phyloP scores from a whole-genome alignment of 1,284 basidiomycete species.

The Puccinia hordei region DNA sequence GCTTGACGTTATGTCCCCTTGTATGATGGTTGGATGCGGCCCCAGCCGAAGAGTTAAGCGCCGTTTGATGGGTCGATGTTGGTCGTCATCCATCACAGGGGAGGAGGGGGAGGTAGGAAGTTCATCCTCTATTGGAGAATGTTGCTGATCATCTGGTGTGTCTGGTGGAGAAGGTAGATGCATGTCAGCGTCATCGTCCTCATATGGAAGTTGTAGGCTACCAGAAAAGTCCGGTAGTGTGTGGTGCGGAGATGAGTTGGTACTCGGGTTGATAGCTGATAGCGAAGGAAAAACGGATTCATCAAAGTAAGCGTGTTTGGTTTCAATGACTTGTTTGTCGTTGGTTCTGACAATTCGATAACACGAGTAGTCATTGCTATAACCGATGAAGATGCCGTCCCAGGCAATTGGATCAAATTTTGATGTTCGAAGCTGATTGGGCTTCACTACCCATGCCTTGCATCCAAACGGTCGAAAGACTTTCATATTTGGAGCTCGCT shows the following conservation, averaged over 20 bases:
- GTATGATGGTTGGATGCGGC: background rate
- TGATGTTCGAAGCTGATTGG: background rate
- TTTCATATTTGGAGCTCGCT: too few relatives aligned
- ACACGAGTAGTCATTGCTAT: background rate
- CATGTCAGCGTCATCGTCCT: too few relatives aligned
- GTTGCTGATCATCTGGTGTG: too few relatives aligned
- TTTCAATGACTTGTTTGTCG: background rate
- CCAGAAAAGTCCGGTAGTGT: background rate
- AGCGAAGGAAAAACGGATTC: background rate
- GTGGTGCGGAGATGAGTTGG: background rate
- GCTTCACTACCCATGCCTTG: background rate
- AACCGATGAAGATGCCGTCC: background rate
- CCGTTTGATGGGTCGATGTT: too few relatives aligned
- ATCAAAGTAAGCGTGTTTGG: background rate
- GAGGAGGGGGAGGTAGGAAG: too few relatives aligned
- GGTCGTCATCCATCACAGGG: too few relatives aligned
- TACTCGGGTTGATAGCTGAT: background rate
- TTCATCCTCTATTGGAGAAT: too few relatives aligned
- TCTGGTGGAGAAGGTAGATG: too few relatives aligned
- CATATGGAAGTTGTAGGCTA: background rate
- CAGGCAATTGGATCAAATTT: background rate
- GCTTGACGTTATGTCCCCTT: background rate
- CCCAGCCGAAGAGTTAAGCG: too few relatives aligned
- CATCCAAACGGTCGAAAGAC: too few relatives aligned
- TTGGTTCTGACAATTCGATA: background rate